Conservation (phyloP, 208 protist genomes). For the Crithidia expoeki region DNA sequence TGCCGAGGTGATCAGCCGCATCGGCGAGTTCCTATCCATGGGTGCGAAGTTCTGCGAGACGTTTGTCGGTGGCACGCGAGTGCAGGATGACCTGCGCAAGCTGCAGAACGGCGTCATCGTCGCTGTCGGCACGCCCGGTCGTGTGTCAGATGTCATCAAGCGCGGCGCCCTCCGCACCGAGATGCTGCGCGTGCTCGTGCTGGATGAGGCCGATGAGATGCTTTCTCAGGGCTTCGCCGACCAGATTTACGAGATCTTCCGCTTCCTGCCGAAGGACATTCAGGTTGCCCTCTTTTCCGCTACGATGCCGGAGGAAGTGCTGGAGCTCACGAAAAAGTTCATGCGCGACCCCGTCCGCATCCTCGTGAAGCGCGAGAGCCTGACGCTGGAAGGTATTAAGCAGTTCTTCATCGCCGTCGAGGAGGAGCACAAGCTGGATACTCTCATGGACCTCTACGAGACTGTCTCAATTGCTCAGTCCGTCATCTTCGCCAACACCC, state of each 20-base stretch:
- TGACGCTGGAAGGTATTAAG: slow-evolving; percentile 99
- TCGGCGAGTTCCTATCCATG: slow-evolving; percentile 96
- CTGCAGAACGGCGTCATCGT: slow-evolving; percentile 93
- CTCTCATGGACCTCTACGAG: slow-evolving; percentile 95
- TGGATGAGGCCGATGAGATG: slow-evolving; percentile 99
- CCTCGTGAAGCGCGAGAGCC: slow-evolving; percentile 99
- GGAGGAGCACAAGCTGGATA: slow-evolving; percentile 98
- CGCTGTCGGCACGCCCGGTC: slow-evolving; percentile 98
- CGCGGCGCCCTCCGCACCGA: slow-evolving; percentile 86
- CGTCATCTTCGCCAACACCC: slow-evolving; percentile 99
- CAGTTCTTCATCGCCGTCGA: slow-evolving; percentile 99
- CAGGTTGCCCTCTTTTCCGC: slow-evolving; percentile 99
- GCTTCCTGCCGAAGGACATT: slow-evolving; percentile 94
- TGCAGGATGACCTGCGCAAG: slow-evolving; percentile 96
- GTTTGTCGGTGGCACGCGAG: slow-evolving; percentile 94
- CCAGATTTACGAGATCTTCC: slow-evolving; percentile 99
- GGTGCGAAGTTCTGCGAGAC: slow-evolving; percentile 82
- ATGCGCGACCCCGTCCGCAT: slow-evolving; percentile 99
- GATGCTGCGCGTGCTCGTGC: slow-evolving; percentile 95
- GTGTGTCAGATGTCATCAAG: slow-evolving; percentile 97
- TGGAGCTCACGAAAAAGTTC: slow-evolving; percentile 99
- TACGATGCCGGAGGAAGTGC: slow-evolving; percentile 98
- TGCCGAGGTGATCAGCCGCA: slow-evolving; percentile 94
- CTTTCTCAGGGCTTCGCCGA: slow-evolving; percentile 97
- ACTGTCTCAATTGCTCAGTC: slow-evolving; percentile 93